Base-by-base conservation (phyloP, 768 basidiomycete species). In the Russula virescens region DNA sequence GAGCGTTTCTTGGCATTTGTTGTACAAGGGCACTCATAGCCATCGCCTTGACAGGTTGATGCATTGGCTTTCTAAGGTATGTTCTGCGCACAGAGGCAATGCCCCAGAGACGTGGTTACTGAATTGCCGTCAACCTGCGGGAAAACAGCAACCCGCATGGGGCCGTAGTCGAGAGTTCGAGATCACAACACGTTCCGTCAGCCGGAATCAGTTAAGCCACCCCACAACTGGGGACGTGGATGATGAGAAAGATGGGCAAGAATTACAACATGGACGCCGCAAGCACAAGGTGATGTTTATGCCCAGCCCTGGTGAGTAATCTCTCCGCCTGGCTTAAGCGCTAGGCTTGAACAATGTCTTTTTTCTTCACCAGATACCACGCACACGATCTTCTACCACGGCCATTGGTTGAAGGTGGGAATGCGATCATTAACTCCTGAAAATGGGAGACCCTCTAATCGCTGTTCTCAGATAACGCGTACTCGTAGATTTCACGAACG, bases 301-400 rank as follows among this genome's bases (percentile, higher is more conserved):
- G 80, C 91, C 91, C 21, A 88, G 87, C 73, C 74, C 89, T 89
- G 31, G 89, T 89, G 72, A 66, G 80, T 74, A 60, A 48, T 64
- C 50, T 40, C 53, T 58, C 49, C 48, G 64, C 51, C 49, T 45
- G 46, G 38, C 60, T 49, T 25, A 53, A 47, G 47, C 55, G 38
- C 63, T 54, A 46, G 59, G 38, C 65, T 55, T 58, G 49, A 23
- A 46, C 46, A 21, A 56, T 58, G 49, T 48, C 55, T 61, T 42
- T 60, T 58, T 55, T 9, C 10, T 14, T 2, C 5, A 31, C 31
- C 53, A 91, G 91, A 92, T 70, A 91, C 89, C 0, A 91, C 88
- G 9, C 91, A 93, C 72, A 92, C 89, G 18, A 91, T 93, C 60
- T 93, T 89, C 78, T 93, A 93, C 78, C 84, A 83, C 70, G 91